Evolutionary conservation across 169 alveolate genomes (phyloP).

Genomic region (Babesia bigemina): DNA sequence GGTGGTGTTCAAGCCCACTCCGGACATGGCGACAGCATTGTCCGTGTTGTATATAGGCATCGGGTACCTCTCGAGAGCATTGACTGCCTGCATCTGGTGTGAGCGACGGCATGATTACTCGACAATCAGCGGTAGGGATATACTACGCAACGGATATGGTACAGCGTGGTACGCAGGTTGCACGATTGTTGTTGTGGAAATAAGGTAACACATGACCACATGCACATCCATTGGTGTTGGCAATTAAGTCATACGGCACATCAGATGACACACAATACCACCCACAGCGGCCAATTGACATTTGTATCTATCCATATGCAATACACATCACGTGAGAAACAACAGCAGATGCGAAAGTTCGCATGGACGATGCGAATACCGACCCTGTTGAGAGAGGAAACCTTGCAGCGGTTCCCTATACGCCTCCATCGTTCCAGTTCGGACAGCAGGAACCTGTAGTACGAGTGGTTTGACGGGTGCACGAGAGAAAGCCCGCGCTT

Average conservation of each 20-base stretch:
- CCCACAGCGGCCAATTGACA: too few species aligned
- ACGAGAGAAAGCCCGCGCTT: constrained; percentile 47
- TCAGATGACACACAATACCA: too few species aligned
- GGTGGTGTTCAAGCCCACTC: constrained; percentile 66
- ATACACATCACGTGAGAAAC: too few species aligned
- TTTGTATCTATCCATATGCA: too few species aligned
- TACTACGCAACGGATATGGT: too few species aligned
- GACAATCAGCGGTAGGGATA: too few species aligned
- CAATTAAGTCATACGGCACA: too few species aligned
- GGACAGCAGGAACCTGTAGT: constrained; percentile 39
- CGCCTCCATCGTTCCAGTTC: constrained; percentile 15
- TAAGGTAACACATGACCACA: too few species aligned
- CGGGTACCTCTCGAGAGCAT: constrained; percentile 70
- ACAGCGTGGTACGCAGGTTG: too few species aligned
- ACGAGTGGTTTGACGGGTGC: constrained; percentile 56
- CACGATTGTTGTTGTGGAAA: too few species aligned
- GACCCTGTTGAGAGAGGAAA: constrained; percentile 21
- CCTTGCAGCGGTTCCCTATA: not conserved
- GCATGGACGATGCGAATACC: too few species aligned
- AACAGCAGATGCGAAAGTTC: too few species aligned
- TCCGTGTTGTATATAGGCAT: constrained; percentile 64
- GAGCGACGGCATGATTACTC: not conserved
- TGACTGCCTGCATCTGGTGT: constrained; percentile 42
- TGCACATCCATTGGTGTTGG: not conserved
- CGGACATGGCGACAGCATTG: constrained; percentile 68